Base-by-base conservation (phyloP, 1,139 yeast genomes). In the Suhomyces ambrosiae region DNA sequence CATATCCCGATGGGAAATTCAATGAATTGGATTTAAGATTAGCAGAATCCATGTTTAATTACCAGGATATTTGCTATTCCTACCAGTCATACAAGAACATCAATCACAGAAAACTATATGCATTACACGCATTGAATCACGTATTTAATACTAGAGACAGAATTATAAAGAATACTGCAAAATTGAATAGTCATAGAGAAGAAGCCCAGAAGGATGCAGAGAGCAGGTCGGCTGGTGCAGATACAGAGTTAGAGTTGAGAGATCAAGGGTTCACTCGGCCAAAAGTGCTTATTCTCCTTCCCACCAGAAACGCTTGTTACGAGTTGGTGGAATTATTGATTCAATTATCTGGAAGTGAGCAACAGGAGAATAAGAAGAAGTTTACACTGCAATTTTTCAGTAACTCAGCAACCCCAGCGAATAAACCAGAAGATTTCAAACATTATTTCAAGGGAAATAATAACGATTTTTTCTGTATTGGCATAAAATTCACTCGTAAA, bases 191-290 rank as follows among this genome's bases (percentile, higher is more conserved):
- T 10, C 68, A 68, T 32, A 61, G 65, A 39, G 83, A 71, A 50
- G 68, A 65, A 46, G 54, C 67, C 23, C 64, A 69, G 33, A 56
- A 58, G 21, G 80, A 80, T 23, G n/a, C n/a, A n/a, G n/a, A n/a
- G n/a, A n/a, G n/a, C n/a, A n/a, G n/a, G n/a, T 23, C 24, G 1
- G 23, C 59, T 15, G 56, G 48, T 21, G 58, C 58, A 0, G 57
- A 50, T 2, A 80, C 74, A 41, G 68, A 65, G 12, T 65, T 71
- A 21, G 96, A 88, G 52, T 71, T 76, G 44, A 68, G 95, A 42
- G 98, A 92, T 58, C 98, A 92, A 60, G 97, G 98, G 11, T 94
- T 89, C 56, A 90, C 97, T 0, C 74, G 97, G 44, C 96, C 98
- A 1, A 90, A 89, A 54, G 90, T 85, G 2, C 67, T 92, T 40